Evolutionary conservation across 2,329 filamentous ascomycete species (phyloP), one percentile per base, ranked within the genome.

Genomic region (Aspergillus sp.): DNA sequence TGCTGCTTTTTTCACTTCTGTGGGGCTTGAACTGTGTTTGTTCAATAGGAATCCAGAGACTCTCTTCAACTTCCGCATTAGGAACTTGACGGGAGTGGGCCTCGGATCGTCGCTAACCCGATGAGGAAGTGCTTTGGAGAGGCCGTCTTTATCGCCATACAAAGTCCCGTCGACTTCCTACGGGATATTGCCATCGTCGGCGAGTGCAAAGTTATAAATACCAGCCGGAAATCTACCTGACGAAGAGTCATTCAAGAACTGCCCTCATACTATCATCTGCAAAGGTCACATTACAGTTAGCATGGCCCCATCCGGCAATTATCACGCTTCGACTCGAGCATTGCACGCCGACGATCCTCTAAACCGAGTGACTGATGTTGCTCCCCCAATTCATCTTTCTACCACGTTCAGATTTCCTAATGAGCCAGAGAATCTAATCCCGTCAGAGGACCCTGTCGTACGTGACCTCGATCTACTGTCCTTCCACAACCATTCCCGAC

Each of bases 371-470:
- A 80, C 84, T 45, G 90, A 94, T 65, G 87, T 97, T 51, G 91
- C 93, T 7, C 92, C 93, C 48, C 85, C 92, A 4, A 81, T 97
- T 66, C 93, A 97, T 70, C 83, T 95, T 53, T 93, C 90, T 48
- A 96, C 93, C 4, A 97, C 88, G 9, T 97, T 90, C 74, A 84
- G 90, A 62, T 97, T 95, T 69, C 77, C 80, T 33, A 73, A 77
- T 48, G 80, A 95, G 65, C 89, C 90, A 1, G 80, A 86, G 2
- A 68, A 84, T 30, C 80, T 96, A 24, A 56, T 74, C 2, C 73
- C 76, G 0, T 74, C 74, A 3, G 65, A 73, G 56, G 67, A 87
- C 54, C 61, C 72, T 3, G 82, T 85, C 65, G 85, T 60, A 45
- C 4, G 54, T 50, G 9, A 9, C 35, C 35, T n/a, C 16, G 22